Conservation (phyloP, 768 basidiomycete genomes). For the Collybiopsis confluens region DNA sequence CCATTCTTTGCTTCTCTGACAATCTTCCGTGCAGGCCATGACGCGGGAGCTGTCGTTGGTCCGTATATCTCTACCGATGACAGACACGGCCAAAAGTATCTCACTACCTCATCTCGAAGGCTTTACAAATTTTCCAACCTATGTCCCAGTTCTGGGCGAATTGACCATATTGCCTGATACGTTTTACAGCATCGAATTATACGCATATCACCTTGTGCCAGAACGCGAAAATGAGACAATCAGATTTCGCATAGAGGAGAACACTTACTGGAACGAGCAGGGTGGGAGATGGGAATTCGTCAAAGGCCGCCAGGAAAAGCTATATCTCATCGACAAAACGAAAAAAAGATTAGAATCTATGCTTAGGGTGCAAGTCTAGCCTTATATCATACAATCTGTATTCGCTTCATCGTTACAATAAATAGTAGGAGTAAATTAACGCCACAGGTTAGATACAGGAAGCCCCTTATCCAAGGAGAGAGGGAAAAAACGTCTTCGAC, state of each 20-base stretch:
- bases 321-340: constrained; percentile 34
- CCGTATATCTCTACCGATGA: constrained; percentile 12
- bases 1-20: not conserved
- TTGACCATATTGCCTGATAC: constrained; percentile 43
- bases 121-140: constrained; percentile 38
- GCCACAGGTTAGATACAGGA: no score
- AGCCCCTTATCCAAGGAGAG: no score
- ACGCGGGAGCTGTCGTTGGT: constrained; percentile 47
- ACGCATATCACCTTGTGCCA: constrained; percentile 43
- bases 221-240: constrained; percentile 46
- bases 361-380: not conserved
- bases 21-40: constrained; percentile 23
- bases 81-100: not conserved
- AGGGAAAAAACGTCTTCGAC: no score
- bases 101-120: constrained; percentile 21
- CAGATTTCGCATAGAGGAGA: constrained; percentile 41
- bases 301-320: constrained; percentile 43
- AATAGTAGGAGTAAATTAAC: no score
- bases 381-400: not conserved
- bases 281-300: constrained; percentile 43
- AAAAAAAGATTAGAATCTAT: not conserved
- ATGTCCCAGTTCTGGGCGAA: constrained; percentile 45
- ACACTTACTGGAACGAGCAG: constrained; percentile 37
- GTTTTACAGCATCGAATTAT: constrained; percentile 52
- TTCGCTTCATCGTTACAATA: no score